Percentiles rank a stretch among this genome's conserved stretches.
Evolutionary conservation across 2,329 filamentous ascomycete genomes (phyloP).

Genomic region (Helotiales sp.): DNA sequence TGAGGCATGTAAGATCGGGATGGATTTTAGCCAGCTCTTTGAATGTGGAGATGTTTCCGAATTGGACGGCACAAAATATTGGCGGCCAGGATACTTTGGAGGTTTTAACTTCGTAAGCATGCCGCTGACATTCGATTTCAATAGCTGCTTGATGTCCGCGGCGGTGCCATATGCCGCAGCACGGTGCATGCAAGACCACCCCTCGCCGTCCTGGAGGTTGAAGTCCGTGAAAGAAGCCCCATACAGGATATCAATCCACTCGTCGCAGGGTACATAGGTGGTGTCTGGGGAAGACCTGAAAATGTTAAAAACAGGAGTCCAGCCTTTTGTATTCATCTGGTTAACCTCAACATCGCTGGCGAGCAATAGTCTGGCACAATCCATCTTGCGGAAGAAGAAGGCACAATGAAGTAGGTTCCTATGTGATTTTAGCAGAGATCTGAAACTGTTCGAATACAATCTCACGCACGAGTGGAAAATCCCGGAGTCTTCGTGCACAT

Average conservation of each 20-base stretch:
- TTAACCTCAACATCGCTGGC: neutral
- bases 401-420: slow-evolving; percentile 8
- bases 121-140: neutral
- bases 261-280: neutral
- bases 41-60: neutral
- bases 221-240: slow-evolving; percentile 9
- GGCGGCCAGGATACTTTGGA: slow-evolving; percentile 2
- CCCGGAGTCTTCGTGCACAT: slow-evolving; percentile 8
- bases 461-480: too few relatives aligned
- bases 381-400: neutral
- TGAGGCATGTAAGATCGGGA: neutral
- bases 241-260: slow-evolving; percentile 11
- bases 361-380: slow-evolving; percentile 5
- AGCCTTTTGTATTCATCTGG: slow-evolving; percentile 9
- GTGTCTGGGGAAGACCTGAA: neutral
- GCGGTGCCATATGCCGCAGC: slow-evolving; percentile 13
- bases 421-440: neutral
- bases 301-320: slow-evolving; percentile 12
- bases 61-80: slow-evolving; percentile 9
- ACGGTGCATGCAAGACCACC: too few relatives aligned
- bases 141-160: neutral
- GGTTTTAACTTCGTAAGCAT: neutral
- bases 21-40: neutral
- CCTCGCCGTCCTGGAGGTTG: slow-evolving; percentile 6
- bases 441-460: too few relatives aligned